Conservation (phyloP, 2,329 filamentous ascomycete genomes). For the Cercospora canescens region DNA sequence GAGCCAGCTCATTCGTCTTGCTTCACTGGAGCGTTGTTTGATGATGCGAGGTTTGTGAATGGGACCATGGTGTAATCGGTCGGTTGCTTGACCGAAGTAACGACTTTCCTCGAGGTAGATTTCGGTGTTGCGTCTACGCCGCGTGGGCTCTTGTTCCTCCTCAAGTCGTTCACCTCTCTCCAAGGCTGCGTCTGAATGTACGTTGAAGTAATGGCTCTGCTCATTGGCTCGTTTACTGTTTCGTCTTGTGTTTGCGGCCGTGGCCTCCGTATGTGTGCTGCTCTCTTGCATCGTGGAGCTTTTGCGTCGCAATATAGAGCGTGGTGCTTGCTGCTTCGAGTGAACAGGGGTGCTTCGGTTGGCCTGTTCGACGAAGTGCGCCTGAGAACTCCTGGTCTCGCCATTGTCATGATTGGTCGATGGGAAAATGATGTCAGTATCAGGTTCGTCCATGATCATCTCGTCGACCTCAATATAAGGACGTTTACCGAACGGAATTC, state of each 20-base stretch:
- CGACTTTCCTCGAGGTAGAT: slow-evolving; percentile 20
- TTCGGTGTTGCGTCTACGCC: slow-evolving; percentile 26
- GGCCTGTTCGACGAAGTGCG: neutral
- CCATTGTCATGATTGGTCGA: neutral
- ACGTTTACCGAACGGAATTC: slow-evolving; percentile 4
- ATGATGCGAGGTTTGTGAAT: slow-evolving; percentile 12
- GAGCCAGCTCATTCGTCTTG: slow-evolving; percentile 15
- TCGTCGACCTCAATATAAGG: slow-evolving; percentile 30
- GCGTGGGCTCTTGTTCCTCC: neutral
- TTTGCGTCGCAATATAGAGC: slow-evolving; percentile 30
- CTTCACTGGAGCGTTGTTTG: slow-evolving; percentile 20
- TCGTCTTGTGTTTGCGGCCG: slow-evolving; percentile 30
- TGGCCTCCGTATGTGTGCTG: slow-evolving; percentile 20
- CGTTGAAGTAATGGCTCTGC: slow-evolving; percentile 3
- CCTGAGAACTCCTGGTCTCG: neutral
- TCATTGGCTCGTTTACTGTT: slow-evolving; percentile 24
- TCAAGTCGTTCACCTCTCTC: neutral
- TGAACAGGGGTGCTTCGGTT: neutral
- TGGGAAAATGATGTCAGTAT: neutral
- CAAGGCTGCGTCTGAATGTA: neutral
- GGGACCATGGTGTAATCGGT: slow-evolving; percentile 14
- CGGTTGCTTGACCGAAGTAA: slow-evolving; percentile 28
- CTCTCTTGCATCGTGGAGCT: slow-evolving; percentile 9
- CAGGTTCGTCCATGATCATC: slow-evolving; percentile 15
- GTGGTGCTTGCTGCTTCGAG: slow-evolving; percentile 8